Percentiles rank a stretch among this genome's conserved stretches.
Conservation (phyloP, 169 alveolate genomes). For the Plasmodium inui region DNA sequence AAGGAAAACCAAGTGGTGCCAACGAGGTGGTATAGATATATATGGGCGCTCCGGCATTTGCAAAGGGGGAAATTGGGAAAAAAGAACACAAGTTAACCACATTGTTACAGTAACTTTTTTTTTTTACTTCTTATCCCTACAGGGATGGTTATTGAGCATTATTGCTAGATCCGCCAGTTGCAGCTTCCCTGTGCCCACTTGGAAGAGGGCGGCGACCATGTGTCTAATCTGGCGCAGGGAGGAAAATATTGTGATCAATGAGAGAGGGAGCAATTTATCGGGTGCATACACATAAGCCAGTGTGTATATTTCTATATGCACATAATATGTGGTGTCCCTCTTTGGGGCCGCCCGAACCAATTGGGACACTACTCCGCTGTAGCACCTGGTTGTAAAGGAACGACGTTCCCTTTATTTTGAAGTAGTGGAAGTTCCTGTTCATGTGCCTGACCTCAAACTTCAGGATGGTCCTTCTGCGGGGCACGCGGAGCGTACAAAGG, state of each 20-base stretch:
- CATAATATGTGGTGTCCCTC: not conserved
- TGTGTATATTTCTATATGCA: not conserved
- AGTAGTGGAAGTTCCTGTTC: slow-evolving; percentile 39
- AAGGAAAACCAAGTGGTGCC: not conserved
- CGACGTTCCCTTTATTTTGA: slow-evolving; percentile 68
- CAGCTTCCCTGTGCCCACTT: slow-evolving; percentile 44
- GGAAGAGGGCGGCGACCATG: slow-evolving; percentile 57
- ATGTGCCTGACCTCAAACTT: slow-evolving; percentile 44
- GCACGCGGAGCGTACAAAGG: not conserved
- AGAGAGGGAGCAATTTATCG: not conserved
- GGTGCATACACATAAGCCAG: too few species aligned
- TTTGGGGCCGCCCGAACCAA: not conserved
- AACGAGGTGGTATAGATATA: not conserved
- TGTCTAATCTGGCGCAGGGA: slow-evolving; percentile 51
- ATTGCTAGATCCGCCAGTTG: not conserved
- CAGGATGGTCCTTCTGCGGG: slow-evolving; percentile 20
- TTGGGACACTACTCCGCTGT: not conserved
- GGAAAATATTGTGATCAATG: not conserved
- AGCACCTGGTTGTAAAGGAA: slow-evolving; percentile 67
- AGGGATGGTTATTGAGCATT: slow-evolving; percentile 5
- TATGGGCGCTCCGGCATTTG: not conserved
- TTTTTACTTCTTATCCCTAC: slow-evolving; percentile 40
- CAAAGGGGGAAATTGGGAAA: not conserved
- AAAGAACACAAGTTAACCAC: not conserved
- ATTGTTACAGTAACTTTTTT: not conserved